These are phyloP conservation scores for Capsicum baccatum DNA, from an alignment of 257 asterid genomes.

Conservation along the genomic window DNA sequence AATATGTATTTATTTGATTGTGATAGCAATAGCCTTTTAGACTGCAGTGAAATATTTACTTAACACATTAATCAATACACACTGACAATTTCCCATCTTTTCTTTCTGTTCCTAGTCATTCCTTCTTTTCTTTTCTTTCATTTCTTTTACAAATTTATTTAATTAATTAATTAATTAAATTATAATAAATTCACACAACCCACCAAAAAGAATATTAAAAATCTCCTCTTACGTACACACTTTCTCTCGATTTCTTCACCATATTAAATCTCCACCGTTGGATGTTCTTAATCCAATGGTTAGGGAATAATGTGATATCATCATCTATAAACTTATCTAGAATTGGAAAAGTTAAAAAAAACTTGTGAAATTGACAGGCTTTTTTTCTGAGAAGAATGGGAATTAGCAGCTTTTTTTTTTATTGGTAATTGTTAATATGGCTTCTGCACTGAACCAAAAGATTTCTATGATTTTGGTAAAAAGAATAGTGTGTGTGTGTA, in stretches of 20 bases:
- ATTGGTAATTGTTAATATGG: constrained; percentile 28
- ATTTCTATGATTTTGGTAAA: constrained; percentile 2
- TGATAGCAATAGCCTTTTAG: background rate
- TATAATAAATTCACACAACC: background rate
- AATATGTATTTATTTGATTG: background rate
- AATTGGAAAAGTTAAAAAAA: constrained; percentile 16
- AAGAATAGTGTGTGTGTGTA: background rate
- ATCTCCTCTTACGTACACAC: constrained; percentile 11
- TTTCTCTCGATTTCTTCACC: constrained; percentile 21
- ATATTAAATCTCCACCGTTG: background rate
- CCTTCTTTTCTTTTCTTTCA: background rate
- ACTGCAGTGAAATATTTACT: background rate
- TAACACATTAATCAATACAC: background rate
- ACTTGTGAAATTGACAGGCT: constrained; percentile 5
- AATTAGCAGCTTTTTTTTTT: constrained; percentile 20
- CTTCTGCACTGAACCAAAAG: constrained; percentile 20
- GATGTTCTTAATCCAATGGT: background rate
- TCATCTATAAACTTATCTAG: background rate
- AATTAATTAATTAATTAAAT: background rate
- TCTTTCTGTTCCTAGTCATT: constrained; percentile 32
- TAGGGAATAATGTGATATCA: background rate
- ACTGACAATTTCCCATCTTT: constrained; percentile 29
- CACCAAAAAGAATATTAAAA: constrained; percentile 18
- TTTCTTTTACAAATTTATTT: background rate
- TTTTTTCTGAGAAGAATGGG: constrained; percentile 11